A percentile compares a stretch with the other conserved stretches of the same genome.
phyloP scores from a whole-genome alignment of 139 green algal genomes.

The Desmodesmus armatus region DNA sequence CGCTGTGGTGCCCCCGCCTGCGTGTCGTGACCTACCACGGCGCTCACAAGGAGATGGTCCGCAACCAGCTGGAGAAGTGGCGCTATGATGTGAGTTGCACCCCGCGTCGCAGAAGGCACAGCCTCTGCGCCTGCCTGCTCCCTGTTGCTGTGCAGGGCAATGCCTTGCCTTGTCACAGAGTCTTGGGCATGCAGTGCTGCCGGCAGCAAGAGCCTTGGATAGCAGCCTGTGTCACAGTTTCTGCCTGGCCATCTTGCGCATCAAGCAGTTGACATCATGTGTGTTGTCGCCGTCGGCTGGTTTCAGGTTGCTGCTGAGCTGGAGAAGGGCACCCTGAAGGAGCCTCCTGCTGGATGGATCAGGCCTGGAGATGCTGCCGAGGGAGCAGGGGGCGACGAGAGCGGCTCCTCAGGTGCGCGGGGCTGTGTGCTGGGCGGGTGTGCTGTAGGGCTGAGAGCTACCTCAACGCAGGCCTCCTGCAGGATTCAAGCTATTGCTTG shows the following conservation, averaged over 20 bases:
- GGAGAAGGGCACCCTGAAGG: constrained; percentile 28
- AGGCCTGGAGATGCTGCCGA: constrained; percentile 33
- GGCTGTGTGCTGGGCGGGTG: not conserved
- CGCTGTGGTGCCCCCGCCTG: constrained; percentile 76
- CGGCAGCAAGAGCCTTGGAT: too few relatives aligned
- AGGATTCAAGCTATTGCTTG: too few relatives aligned
- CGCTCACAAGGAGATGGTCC: constrained; percentile 62
- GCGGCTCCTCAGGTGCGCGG: constrained; percentile 35
- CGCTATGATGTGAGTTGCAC: not conserved
- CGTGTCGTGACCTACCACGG: constrained; percentile 87
- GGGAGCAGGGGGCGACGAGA: constrained; percentile 23
- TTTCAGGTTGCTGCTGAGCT: constrained; percentile 36
- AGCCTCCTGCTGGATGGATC: constrained; percentile 46
- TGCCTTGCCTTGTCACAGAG: too few relatives aligned
- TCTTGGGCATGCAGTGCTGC: too few relatives aligned
- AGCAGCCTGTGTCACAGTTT: too few relatives aligned
- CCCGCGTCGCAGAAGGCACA: not conserved
- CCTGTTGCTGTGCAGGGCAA: too few relatives aligned
- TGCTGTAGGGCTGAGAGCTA: too few relatives aligned
- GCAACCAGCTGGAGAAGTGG: constrained; percentile 60
- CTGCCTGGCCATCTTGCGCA: too few relatives aligned
- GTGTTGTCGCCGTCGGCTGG: not conserved
- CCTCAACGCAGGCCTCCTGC: too few relatives aligned
- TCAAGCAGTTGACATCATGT: too few relatives aligned
- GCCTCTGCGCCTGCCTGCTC: too few relatives aligned